A percentile compares a stretch with the other conserved stretches of the same genome.
Conservation (phyloP, 805 yeast species). For the Starmera quercuum region DNA sequence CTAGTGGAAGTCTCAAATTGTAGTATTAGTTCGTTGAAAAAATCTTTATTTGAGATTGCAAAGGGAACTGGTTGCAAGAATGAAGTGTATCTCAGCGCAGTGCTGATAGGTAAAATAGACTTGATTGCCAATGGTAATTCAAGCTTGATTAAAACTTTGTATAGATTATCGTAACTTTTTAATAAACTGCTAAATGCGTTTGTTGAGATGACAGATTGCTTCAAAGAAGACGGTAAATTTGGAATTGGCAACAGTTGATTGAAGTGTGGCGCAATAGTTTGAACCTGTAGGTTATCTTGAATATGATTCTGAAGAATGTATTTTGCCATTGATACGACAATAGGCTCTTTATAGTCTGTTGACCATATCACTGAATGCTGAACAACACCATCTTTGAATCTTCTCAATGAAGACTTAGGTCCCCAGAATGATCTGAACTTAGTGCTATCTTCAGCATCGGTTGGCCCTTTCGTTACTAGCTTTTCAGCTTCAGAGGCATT, state of each 20-base stretch:
- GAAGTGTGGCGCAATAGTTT: slow-evolving; percentile 34
- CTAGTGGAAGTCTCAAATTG: slow-evolving; percentile 85
- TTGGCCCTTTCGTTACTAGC: slow-evolving; percentile 83
- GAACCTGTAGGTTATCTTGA: slow-evolving; percentile 26
- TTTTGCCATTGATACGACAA: slow-evolving; percentile 56
- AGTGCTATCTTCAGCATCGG: slow-evolving; percentile 46
- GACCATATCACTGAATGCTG: slow-evolving; percentile 89
- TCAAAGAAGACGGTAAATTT: slow-evolving; percentile 46
- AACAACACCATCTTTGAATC: slow-evolving; percentile 88
- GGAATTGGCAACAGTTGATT: slow-evolving; percentile 52
- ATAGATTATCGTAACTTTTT: slow-evolving; percentile 51
- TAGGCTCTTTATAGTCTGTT: slow-evolving; percentile 47
- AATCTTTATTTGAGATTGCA: slow-evolving; percentile 67
- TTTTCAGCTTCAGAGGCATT: slow-evolving; percentile 72
- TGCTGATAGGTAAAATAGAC: slow-evolving; percentile 64
- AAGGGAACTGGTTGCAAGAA: slow-evolving; percentile 75
- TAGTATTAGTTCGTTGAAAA: slow-evolving; percentile 70
- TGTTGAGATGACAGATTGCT: slow-evolving; percentile 40
- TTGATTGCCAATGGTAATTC: slow-evolving; percentile 63
- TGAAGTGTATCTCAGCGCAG: slow-evolving; percentile 72
- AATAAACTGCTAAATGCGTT: slow-evolving; percentile 34
- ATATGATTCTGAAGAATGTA: slow-evolving; percentile 63
- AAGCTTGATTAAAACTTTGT: slow-evolving; percentile 42
- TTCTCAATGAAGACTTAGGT: slow-evolving; percentile 69
- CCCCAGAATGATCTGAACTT: slow-evolving; percentile 90